phyloP scores from a whole-genome alignment of 768 basidiomycete species.

The Piloderma croceum region DNA sequence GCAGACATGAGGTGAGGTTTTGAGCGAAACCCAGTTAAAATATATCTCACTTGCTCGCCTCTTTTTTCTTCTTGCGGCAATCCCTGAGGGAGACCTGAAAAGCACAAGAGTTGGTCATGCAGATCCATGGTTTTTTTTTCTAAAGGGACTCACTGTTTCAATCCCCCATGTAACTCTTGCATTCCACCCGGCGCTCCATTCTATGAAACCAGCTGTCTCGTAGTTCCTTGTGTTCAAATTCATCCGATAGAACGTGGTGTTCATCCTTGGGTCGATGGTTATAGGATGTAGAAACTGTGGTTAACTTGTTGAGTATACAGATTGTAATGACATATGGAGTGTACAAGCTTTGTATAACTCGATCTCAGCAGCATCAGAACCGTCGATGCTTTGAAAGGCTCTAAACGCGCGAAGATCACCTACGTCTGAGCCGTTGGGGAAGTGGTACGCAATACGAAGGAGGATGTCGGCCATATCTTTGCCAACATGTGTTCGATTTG shows the following conservation, averaged over 20 bases:
- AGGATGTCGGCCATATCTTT: conserved; percentile 33
- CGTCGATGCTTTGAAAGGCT: conserved; percentile 30
- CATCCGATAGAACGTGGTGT: conserved; percentile 44
- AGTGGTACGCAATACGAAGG: conserved; percentile 33
- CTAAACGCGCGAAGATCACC: conserved; percentile 44
- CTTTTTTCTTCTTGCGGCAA: conserved; percentile 44
- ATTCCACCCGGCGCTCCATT: conserved; percentile 43
- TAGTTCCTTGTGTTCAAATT: conserved; percentile 39
- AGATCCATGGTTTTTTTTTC: too few relatives aligned
- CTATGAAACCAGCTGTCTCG: conserved; percentile 49
- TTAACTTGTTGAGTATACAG: conserved; percentile 1
- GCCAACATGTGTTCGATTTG: too few relatives aligned
- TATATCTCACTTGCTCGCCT: conserved; percentile 40
- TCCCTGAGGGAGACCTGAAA: conserved; percentile 38
- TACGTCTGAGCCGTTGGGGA: too few relatives aligned
- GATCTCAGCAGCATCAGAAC: conserved; percentile 18
- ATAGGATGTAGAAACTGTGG: conserved; percentile 40
- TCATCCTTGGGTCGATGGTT: conserved; percentile 26
- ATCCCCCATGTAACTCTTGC: conserved; percentile 45
- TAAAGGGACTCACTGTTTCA: conserved; percentile 37
- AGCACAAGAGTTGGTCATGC: too few relatives aligned
- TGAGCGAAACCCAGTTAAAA: conserved; percentile 3
- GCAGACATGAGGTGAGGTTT: neutral
- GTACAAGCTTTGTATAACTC: conserved; percentile 40
- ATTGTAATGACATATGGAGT: neutral